Percentiles rank a stretch among this genome's conserved stretches.
Evolutionary conservation across 495 filamentous ascomycete species (phyloP).

Genomic region (Gamarada debralockiae): DNA sequence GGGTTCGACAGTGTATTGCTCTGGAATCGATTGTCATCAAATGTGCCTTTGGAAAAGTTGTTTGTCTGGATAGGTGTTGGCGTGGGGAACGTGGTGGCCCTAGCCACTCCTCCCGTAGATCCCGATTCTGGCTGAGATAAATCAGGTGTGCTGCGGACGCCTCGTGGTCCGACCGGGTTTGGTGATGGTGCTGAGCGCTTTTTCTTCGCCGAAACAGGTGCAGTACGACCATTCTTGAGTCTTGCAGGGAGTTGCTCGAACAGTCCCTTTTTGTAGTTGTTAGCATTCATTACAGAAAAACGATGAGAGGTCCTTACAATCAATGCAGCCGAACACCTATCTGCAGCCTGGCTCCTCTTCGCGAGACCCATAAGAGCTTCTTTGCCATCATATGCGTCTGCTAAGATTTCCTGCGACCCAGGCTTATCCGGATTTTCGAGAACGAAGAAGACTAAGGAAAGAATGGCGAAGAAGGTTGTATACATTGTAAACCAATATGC

Average conservation of each 20-base stretch:
- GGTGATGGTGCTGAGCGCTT: slow-evolving; percentile 52
- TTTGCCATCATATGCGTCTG: slow-evolving; percentile 79
- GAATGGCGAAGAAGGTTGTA: slow-evolving; percentile 90
- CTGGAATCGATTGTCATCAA: slow-evolving; percentile 11
- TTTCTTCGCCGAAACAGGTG: slow-evolving; percentile 38
- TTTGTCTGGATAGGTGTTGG: slow-evolving; percentile 12
- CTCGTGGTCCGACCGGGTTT: slow-evolving; percentile 21
- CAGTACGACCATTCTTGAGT: slow-evolving; percentile 46
- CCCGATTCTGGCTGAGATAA: slow-evolving; percentile 25
- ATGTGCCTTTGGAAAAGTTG: slow-evolving; percentile 9
- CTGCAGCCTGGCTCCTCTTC: slow-evolving; percentile 82
- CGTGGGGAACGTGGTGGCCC: slow-evolving; percentile 28
- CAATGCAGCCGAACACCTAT: slow-evolving; percentile 74
- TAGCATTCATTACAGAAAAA: slow-evolving; percentile 16
- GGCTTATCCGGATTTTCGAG: slow-evolving; percentile 82
- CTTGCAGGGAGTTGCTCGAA: slow-evolving; percentile 79
- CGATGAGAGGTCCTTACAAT: slow-evolving; percentile 43
- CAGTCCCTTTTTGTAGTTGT: slow-evolving; percentile 47
- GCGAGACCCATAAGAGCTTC: slow-evolving; percentile 74
- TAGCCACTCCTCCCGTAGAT: slow-evolving; percentile 26
- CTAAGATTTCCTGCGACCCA: slow-evolving; percentile 71
- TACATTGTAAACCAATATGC: slow-evolving; percentile 98
- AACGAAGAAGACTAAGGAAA: slow-evolving; percentile 86
- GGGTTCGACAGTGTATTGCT: slow-evolving; percentile 21
- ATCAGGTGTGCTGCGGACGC: slow-evolving; percentile 28